Percentiles rank a stretch among this genome's conserved stretches.
phyloP scores from a whole-genome alignment of 2,329 filamentous ascomycete species.

The Xylariaceae sp. region DNA sequence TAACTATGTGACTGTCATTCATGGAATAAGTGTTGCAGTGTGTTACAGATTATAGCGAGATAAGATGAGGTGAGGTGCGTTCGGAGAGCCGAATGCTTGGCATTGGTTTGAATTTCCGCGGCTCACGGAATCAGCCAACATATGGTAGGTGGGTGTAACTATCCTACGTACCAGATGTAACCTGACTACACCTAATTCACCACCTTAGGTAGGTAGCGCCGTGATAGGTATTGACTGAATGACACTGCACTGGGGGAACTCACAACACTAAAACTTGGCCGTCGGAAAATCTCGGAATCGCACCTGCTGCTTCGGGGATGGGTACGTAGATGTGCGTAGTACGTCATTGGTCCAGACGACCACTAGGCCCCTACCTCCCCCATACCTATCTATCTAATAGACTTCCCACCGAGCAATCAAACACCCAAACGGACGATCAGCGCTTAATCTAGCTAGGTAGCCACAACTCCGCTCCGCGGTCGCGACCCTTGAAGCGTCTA shows the following conservation, averaged over 20 bases:
- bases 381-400: no score
- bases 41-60: background rate
- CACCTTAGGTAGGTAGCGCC: no score
- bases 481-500: constrained; percentile 20
- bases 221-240: no score
- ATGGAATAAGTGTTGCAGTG: background rate
- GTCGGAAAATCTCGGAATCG: constrained; percentile 17
- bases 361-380: background rate
- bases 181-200: background rate
- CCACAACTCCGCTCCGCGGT: constrained; percentile 21
- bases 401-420: no score
- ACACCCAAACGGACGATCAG: background rate
- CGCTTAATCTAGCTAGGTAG: background rate
- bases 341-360: background rate
- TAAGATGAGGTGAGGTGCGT: background rate
- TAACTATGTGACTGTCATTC: no score
- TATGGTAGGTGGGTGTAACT: no score
- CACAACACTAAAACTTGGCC: background rate
- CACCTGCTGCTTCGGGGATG: background rate
- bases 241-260: background rate
- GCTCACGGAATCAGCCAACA: constrained; percentile 16
- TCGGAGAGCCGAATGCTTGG: constrained; percentile 7
- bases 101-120: constrained; percentile 9
- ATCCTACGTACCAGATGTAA: background rate
- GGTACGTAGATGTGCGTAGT: background rate